Conservation (phyloP, 768 basidiomycete genomes). For the Lentinula edodes region DNA sequence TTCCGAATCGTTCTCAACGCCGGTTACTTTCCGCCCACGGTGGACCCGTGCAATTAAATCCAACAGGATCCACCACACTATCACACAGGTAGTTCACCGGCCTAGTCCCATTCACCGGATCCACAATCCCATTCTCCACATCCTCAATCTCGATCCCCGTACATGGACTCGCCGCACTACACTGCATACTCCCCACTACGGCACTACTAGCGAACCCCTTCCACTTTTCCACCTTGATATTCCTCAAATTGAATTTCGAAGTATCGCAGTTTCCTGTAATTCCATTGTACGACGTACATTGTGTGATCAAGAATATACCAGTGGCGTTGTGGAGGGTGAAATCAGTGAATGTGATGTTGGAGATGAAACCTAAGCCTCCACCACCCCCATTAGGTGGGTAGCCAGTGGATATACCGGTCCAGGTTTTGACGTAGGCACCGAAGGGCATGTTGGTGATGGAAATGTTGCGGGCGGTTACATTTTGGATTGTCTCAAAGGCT, state of each 20-base stretch:
- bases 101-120: background rate
- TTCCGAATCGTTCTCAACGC: background rate
- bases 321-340: constrained; percentile 19
- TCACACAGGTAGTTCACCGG: constrained; percentile 2
- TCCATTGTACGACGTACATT: constrained; percentile 28
- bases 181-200: constrained; percentile 21
- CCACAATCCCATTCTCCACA: constrained; percentile 11
- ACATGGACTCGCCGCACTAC: constrained; percentile 28
- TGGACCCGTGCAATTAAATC: constrained; percentile 1
- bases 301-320: constrained; percentile 17
- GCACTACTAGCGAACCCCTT: constrained; percentile 17
- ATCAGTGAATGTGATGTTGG: constrained; percentile 22
- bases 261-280: constrained; percentile 27
- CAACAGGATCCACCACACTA: constrained; percentile 1
- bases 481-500: constrained; percentile 27
- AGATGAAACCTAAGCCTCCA: constrained; percentile 24
- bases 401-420: constrained; percentile 20
- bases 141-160: constrained; percentile 17
- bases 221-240: constrained; percentile 24
- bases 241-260: constrained; percentile 25
- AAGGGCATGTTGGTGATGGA: constrained; percentile 18
- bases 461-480: constrained; percentile 24
- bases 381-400: constrained; percentile 30
- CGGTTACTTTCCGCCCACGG: background rate
- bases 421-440: constrained; percentile 29